These are phyloP conservation scores for Kurtzmaniella quercitrusa DNA, from an alignment of 1,139 yeast genomes.

Conservation along the genomic window DNA sequence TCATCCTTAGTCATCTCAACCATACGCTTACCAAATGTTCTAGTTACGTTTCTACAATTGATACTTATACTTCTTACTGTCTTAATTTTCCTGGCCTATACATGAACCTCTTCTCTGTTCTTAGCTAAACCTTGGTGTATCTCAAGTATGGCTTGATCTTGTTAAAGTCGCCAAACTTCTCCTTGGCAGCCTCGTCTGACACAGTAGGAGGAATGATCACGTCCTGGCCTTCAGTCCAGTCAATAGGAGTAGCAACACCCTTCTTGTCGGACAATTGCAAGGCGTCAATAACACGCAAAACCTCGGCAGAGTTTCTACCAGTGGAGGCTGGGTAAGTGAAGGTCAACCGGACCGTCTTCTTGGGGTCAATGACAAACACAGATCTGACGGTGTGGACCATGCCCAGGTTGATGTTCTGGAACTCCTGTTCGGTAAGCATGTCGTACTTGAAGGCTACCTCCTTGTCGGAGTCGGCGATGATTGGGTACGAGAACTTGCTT, in stretches of 20 bases:
- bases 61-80: too few species aligned
- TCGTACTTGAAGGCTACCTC: slow-evolving; percentile 67
- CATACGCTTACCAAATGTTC: too few species aligned
- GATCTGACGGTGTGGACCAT: slow-evolving; percentile 75
- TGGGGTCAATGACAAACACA: slow-evolving; percentile 79
- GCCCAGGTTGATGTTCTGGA: slow-evolving; percentile 67
- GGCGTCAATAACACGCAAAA: slow-evolving; percentile 75
- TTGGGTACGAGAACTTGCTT: slow-evolving; percentile 66
- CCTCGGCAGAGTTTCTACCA: slow-evolving; percentile 87
- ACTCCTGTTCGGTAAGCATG: slow-evolving; percentile 84
- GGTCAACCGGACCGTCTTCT: slow-evolving; percentile 66
- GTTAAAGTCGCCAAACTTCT: slow-evolving; percentile 71
- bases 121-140: slow-evolving; percentile 4
- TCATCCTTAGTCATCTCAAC: too few species aligned
- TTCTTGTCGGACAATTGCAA: slow-evolving; percentile 70
- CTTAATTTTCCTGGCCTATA: too few species aligned
- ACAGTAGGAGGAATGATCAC: slow-evolving; percentile 77
- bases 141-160: slow-evolving; percentile 71
- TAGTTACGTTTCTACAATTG: too few species aligned
- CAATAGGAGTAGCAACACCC: slow-evolving; percentile 76
- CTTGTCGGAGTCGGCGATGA: slow-evolving; percentile 72
- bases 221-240: slow-evolving; percentile 86
- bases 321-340: slow-evolving; percentile 81
- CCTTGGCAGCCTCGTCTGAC: slow-evolving; percentile 66
- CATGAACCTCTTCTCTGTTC: not conserved